Conservation (phyloP, 208 protist genomes). For the Crithidia brevicula region DNA sequence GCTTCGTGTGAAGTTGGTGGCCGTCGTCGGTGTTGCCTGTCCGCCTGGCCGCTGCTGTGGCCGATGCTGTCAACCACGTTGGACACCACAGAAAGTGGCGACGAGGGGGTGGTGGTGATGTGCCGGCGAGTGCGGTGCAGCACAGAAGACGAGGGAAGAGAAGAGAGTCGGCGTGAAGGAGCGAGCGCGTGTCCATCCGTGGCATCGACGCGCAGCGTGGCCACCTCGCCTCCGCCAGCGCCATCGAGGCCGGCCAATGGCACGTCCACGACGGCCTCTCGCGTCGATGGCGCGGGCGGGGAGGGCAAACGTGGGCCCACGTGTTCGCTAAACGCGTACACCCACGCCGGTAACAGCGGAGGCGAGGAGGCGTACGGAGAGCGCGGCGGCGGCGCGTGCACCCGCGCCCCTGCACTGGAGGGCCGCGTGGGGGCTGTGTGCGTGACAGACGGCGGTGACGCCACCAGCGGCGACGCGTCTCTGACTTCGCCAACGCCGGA, state of each 20-base stretch:
- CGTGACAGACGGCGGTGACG: no score
- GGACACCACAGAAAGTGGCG: no score
- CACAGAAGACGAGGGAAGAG: no score
- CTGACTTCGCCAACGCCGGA: no score
- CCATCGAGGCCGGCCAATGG: no score
- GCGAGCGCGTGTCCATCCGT: not conserved
- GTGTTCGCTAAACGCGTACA: slow-evolving; percentile 11
- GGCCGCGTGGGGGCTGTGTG: not conserved
- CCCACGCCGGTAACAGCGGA: slow-evolving; percentile 13
- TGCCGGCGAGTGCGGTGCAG: no score
- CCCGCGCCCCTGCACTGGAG: not conserved
- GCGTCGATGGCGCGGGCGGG: not conserved
- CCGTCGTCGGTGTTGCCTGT: no score
- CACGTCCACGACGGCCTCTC: not conserved
- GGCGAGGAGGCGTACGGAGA: not conserved
- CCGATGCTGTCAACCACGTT: no score
- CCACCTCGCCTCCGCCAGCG: slow-evolving; percentile 9
- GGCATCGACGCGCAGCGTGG: not conserved
- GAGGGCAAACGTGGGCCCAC: not conserved
- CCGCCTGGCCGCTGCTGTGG: no score
- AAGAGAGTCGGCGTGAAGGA: no score
- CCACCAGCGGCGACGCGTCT: no score
- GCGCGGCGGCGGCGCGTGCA: not conserved
- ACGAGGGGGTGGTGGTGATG: not conserved
- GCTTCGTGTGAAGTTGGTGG: no score